Conservation (phyloP, 208 protist species). For the Crithidia expoeki region DNA sequence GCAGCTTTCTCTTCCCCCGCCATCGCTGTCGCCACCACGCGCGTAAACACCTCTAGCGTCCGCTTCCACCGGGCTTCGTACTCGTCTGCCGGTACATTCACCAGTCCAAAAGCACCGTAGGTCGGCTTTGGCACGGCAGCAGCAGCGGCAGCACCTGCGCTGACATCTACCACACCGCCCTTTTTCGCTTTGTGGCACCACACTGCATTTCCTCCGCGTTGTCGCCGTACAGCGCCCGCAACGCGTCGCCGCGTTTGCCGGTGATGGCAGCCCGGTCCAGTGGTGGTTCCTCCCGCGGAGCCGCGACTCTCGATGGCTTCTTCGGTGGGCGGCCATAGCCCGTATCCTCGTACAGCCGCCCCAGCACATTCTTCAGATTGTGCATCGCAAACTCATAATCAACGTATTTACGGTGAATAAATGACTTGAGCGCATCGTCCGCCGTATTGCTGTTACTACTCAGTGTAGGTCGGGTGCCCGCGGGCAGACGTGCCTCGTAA, state of each 20-base stretch:
- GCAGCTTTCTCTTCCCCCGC: background rate
- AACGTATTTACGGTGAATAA: slow-evolving; percentile 80
- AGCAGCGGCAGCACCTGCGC: background rate
- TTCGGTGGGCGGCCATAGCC: slow-evolving; percentile 53
- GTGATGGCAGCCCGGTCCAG: no score
- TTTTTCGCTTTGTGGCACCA: slow-evolving; percentile 46
- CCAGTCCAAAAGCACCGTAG: slow-evolving; percentile 76
- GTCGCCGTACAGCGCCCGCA: slow-evolving; percentile 27
- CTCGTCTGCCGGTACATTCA: slow-evolving; percentile 72
- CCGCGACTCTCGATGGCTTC: background rate
- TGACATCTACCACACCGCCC: background rate
- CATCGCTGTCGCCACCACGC: slow-evolving; percentile 1
- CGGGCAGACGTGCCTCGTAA: slow-evolving; percentile 57
- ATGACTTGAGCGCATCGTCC: slow-evolving; percentile 51
- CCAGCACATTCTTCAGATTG: slow-evolving; percentile 45
- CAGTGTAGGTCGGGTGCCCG: slow-evolving; percentile 6
- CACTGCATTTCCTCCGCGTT: no score
- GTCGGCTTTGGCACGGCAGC: slow-evolving; percentile 35
- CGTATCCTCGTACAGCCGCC: slow-evolving; percentile 57
- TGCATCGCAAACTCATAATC: slow-evolving; percentile 62
- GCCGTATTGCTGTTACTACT: slow-evolving; percentile 6
- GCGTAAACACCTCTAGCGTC: slow-evolving; percentile 57
- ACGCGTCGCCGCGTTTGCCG: background rate
- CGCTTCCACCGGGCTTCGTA: slow-evolving; percentile 51
- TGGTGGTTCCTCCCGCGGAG: no score